These are phyloP conservation scores for Aspergillus ochraceoroseus DNA, from an alignment of 2,329 filamentous ascomycete genomes.

Conservation along the genomic window DNA sequence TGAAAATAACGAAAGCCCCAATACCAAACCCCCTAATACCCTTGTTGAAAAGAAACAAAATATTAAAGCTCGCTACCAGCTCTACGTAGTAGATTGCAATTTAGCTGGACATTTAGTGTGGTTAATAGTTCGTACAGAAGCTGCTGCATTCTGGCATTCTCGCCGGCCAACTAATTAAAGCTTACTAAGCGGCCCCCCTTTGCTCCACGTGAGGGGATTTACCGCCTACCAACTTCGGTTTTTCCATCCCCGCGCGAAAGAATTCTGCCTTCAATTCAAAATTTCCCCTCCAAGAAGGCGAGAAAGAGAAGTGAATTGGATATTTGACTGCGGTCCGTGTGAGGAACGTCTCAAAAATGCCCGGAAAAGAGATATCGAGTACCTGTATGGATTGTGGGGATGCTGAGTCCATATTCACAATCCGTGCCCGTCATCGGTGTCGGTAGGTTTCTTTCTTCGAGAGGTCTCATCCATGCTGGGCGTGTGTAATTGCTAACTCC, in stretches of 20 bases:
- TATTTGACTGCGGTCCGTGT: too few relatives aligned
- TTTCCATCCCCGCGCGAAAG: conserved; percentile 16
- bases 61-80: too few relatives aligned
- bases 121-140: too few relatives aligned
- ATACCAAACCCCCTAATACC: too few relatives aligned
- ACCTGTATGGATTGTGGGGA: conserved; percentile 56
- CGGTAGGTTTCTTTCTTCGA: conserved; percentile 40
- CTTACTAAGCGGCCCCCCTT: conserved; percentile 27
- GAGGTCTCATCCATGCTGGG: neutral
- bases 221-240: conserved; percentile 5
- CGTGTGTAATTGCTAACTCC: neutral
- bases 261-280: conserved; percentile 18
- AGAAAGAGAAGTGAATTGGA: neutral
- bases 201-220: conserved; percentile 1
- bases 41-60: too few relatives aligned
- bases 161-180: conserved; percentile 18
- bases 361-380: conserved; percentile 29
- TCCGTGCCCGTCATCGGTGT: conserved; percentile 59
- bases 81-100: too few relatives aligned
- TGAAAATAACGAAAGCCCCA: too few relatives aligned
- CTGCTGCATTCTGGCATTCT: conserved; percentile 24
- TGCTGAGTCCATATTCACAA: conserved; percentile 48
- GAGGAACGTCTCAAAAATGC: conserved; percentile 25
- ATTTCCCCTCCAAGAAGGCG: conserved; percentile 9
- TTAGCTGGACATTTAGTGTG: too few relatives aligned